A percentile compares a stretch with the other conserved stretches of the same genome.
These are phyloP conservation scores for Chlorella sp. DNA, from an alignment of 139 green algal genomes.

Conservation along the genomic window DNA sequence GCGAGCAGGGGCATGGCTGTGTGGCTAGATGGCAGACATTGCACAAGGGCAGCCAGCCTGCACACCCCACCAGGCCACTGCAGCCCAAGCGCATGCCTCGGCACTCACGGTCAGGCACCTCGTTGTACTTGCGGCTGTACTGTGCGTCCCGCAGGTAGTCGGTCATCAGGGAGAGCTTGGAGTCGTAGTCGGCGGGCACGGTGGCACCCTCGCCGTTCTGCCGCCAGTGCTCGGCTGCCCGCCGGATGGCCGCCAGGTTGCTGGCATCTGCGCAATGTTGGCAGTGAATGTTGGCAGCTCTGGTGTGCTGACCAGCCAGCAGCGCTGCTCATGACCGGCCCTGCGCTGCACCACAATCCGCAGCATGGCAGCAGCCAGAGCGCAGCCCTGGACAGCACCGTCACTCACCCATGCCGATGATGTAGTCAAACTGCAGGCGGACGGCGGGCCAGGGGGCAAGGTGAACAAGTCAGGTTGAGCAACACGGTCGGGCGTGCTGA, in stretches of 20 bases:
- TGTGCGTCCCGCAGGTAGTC: constrained; percentile 48
- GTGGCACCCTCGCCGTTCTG: neutral
- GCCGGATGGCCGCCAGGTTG: constrained; percentile 77
- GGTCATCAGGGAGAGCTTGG: constrained; percentile 68
- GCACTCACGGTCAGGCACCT: constrained; percentile 66
- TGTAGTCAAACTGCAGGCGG: constrained; percentile 78
- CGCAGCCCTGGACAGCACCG: too few species aligned
- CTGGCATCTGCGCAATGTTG: constrained; percentile 59
- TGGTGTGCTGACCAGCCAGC: too few species aligned
- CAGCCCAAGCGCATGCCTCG: neutral
- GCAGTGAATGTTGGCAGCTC: too few species aligned
- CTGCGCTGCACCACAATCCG: too few species aligned
- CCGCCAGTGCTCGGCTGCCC: constrained; percentile 43
- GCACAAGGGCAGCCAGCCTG: neutral
- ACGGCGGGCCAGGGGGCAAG: neutral
- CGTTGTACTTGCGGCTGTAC: constrained; percentile 41
- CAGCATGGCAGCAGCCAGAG: too few species aligned
- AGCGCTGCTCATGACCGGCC: too few species aligned
- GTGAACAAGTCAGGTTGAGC: too few species aligned
- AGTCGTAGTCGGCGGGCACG: neutral
- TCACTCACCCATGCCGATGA: constrained; percentile 82
- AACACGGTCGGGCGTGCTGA: too few species aligned
- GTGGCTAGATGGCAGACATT: too few species aligned
- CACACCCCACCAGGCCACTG: too few species aligned
- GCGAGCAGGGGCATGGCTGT: too few species aligned